A percentile compares a stretch with the other conserved stretches of the same genome.
Evolutionary conservation across 768 basidiomycete genomes (phyloP).

Genomic region (Fomitopsis serialis): DNA sequence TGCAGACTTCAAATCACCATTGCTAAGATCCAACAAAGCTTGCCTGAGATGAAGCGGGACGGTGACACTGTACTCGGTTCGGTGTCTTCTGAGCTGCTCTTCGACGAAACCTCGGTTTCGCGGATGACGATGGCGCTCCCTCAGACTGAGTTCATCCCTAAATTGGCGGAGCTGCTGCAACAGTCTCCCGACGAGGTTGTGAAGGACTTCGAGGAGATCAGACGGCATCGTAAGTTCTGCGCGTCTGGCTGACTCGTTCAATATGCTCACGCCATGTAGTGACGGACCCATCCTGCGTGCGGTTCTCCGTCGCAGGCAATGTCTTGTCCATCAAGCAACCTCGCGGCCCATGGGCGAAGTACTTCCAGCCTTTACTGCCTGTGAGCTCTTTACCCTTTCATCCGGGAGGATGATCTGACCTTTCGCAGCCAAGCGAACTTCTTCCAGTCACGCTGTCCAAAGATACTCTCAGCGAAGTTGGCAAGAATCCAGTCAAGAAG

Average conservation of each 20-base stretch:
- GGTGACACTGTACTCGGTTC: constrained; percentile 77
- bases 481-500: constrained; percentile 66
- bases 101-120: constrained; percentile 63
- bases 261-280: constrained; percentile 40
- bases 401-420: constrained; percentile 1
- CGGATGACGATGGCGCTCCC: constrained; percentile 63
- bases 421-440: constrained; percentile 44
- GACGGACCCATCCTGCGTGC: constrained; percentile 73
- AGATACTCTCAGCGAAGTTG: constrained; percentile 70
- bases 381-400: constrained; percentile 31
- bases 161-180: constrained; percentile 65
- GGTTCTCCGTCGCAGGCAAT: constrained; percentile 90
- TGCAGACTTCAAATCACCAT: constrained; percentile 61
- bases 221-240: constrained; percentile 53
- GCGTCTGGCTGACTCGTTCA: background rate
- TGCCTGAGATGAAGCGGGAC: constrained; percentile 89
- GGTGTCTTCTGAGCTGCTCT: constrained; percentile 61
- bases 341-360: constrained; percentile 64
- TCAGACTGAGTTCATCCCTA: constrained; percentile 77
- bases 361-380: constrained; percentile 57
- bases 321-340: constrained; percentile 67
- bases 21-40: constrained; percentile 83
- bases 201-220: constrained; percentile 68
- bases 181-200: constrained; percentile 69
- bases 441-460: constrained; percentile 59